These are phyloP conservation scores for Botrytis elliptica DNA, from an alignment of 2,329 filamentous ascomycete species.

Conservation along the genomic window DNA sequence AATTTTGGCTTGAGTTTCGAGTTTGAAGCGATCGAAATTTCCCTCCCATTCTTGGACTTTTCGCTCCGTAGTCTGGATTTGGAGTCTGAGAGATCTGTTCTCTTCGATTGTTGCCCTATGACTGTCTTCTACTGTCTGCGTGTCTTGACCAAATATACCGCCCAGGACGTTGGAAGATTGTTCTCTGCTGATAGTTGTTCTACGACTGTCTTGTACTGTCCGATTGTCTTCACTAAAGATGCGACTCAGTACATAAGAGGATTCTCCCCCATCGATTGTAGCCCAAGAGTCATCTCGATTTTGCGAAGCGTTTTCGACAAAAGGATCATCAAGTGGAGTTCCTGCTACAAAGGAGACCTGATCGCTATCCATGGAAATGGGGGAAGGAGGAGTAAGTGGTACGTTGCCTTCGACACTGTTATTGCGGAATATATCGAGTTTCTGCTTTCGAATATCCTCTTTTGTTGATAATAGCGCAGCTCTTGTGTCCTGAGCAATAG, in stretches of 20 bases:
- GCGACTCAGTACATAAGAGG: background rate
- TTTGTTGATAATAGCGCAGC: background rate
- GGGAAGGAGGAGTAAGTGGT: background rate
- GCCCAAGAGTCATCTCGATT: background rate
- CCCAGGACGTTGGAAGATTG: background rate
- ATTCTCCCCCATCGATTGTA: background rate
- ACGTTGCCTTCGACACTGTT: background rate
- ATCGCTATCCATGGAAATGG: background rate
- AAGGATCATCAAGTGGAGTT: background rate
- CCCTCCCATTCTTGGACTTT: background rate
- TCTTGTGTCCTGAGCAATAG: background rate
- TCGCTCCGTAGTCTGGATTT: background rate
- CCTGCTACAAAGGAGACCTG: background rate
- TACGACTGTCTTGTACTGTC: background rate
- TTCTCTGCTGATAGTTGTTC: background rate
- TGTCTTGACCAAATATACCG: background rate
- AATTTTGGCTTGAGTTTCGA: background rate
- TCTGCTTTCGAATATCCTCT: constrained; percentile 1
- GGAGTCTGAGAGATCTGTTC: background rate
- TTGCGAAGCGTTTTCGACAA: background rate
- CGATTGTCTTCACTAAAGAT: background rate
- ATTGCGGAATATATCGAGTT: background rate
- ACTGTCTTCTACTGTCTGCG: background rate
- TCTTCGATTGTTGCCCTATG: background rate
- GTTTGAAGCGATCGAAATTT: background rate